A percentile compares a stretch with the other conserved stretches of the same genome.
Evolutionary conservation across 345 rosid species (phyloP).

Genomic region (Lepidium sativum): DNA sequence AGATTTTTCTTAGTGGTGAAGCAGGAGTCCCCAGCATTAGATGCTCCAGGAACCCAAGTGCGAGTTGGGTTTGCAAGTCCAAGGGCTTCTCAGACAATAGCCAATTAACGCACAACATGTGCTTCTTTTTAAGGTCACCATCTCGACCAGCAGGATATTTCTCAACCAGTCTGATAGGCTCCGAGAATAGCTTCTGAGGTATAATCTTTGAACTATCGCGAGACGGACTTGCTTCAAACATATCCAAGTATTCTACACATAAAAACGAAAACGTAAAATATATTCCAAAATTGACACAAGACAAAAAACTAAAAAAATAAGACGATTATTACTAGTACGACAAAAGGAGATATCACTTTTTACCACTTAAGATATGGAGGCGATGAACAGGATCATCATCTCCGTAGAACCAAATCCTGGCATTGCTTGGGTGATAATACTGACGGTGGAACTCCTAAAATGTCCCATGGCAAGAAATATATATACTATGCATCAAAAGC

Average conservation of each 20-base stretch:
- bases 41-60: constrained; percentile 89
- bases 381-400: constrained; percentile 86
- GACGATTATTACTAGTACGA: not conserved
- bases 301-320: not conserved
- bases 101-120: constrained; percentile 95
- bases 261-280: constrained; percentile 11
- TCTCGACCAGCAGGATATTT: constrained; percentile 83
- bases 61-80: constrained; percentile 83
- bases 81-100: constrained; percentile 74
- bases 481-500: constrained; percentile 1
- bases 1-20: constrained; percentile 82
- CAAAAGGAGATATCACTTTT: constrained; percentile 3
- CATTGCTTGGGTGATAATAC: constrained; percentile 93
- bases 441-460: constrained; percentile 80
- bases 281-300: not conserved
- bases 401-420: constrained; percentile 97
- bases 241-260: constrained; percentile 66
- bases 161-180: constrained; percentile 73
- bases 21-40: constrained; percentile 96
- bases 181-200: constrained; percentile 55
- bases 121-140: constrained; percentile 75
- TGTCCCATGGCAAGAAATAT: not conserved
- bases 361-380: constrained; percentile 78
- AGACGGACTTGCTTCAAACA: constrained; percentile 64
- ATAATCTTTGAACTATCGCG: constrained; percentile 52